Percentiles rank a stretch among this genome's conserved stretches.
These are phyloP conservation scores for Apiotrichum montevideense DNA, from an alignment of 1,284 basidiomycete species.

Conservation along the genomic window DNA sequence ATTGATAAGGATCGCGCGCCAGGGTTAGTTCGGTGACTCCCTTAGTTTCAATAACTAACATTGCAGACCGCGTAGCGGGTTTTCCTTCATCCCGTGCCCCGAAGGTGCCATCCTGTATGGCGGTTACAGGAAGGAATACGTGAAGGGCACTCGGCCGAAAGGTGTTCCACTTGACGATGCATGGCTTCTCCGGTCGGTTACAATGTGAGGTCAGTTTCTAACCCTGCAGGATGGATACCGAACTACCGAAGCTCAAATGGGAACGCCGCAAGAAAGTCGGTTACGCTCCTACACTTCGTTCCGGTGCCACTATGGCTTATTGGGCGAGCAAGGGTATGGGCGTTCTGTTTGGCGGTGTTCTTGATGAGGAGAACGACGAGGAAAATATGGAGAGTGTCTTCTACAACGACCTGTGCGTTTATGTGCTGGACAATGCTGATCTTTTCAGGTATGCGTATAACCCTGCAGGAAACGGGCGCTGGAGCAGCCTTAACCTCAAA, in stretches of 20 bases:
- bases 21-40: constrained; percentile 16
- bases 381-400: constrained; percentile 79
- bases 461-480: constrained; percentile 66
- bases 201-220: not conserved
- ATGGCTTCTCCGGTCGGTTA: constrained; percentile 70
- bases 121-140: constrained; percentile 90
- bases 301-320: constrained; percentile 43
- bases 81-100: constrained; percentile 72
- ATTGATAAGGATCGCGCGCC: constrained; percentile 63
- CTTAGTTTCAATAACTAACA: constrained; percentile 1
- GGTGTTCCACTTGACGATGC: constrained; percentile 87
- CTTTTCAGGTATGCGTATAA: constrained; percentile 68
- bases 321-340: constrained; percentile 58
- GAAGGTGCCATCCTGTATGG: constrained; percentile 83
- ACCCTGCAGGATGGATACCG: constrained; percentile 45
- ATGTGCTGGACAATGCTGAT: not conserved
- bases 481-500: constrained; percentile 67
- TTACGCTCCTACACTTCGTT: constrained; percentile 64
- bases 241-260: constrained; percentile 67
- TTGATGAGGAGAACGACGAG: constrained; percentile 80
- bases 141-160: constrained; percentile 76
- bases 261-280: constrained; percentile 73
- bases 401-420: constrained; percentile 69
- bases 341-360: constrained; percentile 84
- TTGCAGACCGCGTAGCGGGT: constrained; percentile 69